Base-by-base conservation (phyloP, 768 basidiomycete genomes). In the Hydnomerulius pinastri region DNA sequence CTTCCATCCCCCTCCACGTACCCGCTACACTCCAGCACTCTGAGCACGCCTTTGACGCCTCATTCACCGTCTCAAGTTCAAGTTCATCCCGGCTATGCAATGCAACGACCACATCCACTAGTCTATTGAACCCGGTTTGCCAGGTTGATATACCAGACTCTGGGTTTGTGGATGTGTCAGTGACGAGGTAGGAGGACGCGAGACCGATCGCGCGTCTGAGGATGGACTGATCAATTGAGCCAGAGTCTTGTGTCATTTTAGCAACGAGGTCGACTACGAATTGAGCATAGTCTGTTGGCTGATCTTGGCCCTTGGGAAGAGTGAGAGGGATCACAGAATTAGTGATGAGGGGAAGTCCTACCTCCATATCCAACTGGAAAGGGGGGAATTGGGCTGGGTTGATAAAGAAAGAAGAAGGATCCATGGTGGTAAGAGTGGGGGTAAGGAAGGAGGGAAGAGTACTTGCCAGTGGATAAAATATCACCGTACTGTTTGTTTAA, bases 1-100 rank as follows among this genome's bases (percentile, higher is more conserved):
- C 81, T 36, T 81, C 81, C 53, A 91, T 68, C 13, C 82, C 85
- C 25, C 78, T 72, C 86, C 87, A 91, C 17, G 80, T 78, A 0
- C 80, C 82, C 0, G 83, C 80, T 2, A 82, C 80, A 13, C 76
- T 82, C 90, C 90, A 92, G 64, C 89, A 90, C 63, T 92, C 90
- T 15, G 86, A 87, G 59, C 88, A 90, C 12, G 80, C 74, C 59
- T 62, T 63, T 45, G 64, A 63, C 1, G 87, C 87, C 35, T 78
- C 82, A 60, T 82, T 83, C 36, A 92, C 65, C 6, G 90, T 91
- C 55, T 86, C 87, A n/a, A 87, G 71, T 57, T 91, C 86, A 35
- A 92, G 77, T 54, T 89, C 86, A 20, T 75, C 72, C 45, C 79
- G 74, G 25, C 71, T 67, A 60, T 92, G 86, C 27, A 92, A 77